Percentiles rank a stretch among this genome's conserved stretches.
Evolutionary conservation across 1,284 basidiomycete species (phyloP).

Genomic region (Melampsora americana): DNA sequence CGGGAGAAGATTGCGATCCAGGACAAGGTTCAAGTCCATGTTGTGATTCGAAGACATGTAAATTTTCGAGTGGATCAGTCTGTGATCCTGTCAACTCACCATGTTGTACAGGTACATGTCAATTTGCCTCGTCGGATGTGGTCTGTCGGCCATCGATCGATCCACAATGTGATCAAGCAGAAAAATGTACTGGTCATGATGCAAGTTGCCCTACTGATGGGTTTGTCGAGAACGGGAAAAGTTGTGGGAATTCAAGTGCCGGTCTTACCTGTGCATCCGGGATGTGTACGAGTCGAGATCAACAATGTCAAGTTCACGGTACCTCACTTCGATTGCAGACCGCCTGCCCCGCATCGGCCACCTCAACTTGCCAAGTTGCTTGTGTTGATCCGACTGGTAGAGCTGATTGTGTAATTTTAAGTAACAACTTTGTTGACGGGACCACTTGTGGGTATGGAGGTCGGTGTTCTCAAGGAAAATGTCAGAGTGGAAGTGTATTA

Average conservation of each 20-base stretch:
- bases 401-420: slow-evolving; percentile 31
- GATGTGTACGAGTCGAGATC: slow-evolving; percentile 70
- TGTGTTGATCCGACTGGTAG: slow-evolving; percentile 36
- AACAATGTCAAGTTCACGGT: slow-evolving; percentile 74
- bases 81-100: slow-evolving; percentile 75
- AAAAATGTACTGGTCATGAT: slow-evolving; percentile 73
- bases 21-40: slow-evolving; percentile 67
- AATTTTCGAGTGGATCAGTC: slow-evolving; percentile 67
- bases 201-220: slow-evolving; percentile 70
- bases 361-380: slow-evolving; percentile 36
- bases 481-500: slow-evolving; percentile 65
- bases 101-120: slow-evolving; percentile 72
- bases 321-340: slow-evolving; percentile 65
- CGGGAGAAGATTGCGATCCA: slow-evolving; percentile 82
- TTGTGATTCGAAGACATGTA: slow-evolving; percentile 75
- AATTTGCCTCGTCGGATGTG: slow-evolving; percentile 63
- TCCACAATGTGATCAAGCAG: slow-evolving; percentile 68
- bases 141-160: slow-evolving; percentile 73
- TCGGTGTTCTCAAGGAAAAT: slow-evolving; percentile 60
- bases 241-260: slow-evolving; percentile 57
- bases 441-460: slow-evolving; percentile 66
- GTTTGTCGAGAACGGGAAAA: slow-evolving; percentile 66
- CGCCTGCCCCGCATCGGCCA: slow-evolving; percentile 61
- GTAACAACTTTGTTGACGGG: slow-evolving; percentile 20
- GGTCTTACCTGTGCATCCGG: slow-evolving; percentile 76